Evolutionary conservation across 768 basidiomycete species (phyloP).

Genomic region (Tricholoma bakamatsutake): DNA sequence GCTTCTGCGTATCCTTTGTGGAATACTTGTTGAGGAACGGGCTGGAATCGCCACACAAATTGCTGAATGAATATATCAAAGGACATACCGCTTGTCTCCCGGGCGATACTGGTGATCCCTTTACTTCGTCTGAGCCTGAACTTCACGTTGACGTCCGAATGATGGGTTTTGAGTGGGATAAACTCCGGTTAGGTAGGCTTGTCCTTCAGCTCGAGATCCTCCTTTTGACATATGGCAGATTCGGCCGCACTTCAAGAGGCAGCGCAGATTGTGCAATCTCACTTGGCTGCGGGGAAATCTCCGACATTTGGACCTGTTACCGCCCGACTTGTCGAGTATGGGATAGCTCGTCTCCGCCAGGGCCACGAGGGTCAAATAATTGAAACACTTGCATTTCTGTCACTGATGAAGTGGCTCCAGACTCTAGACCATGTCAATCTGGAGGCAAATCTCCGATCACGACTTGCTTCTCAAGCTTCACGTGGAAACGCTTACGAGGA

Average conservation of each 20-base stretch:
- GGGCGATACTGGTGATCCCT: neutral
- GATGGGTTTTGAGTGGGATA: neutral
- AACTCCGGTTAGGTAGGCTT: neutral
- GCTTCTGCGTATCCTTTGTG: neutral
- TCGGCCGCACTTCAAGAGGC: neutral
- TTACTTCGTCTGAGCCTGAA: neutral
- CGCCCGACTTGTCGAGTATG: neutral
- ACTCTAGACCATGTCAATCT: neutral
- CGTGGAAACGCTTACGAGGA: neutral
- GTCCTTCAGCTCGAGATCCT: neutral
- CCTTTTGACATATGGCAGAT: neutral
- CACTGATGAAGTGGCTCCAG: neutral
- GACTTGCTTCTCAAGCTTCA: neutral
- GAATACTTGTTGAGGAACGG: neutral
- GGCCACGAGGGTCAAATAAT: neutral
- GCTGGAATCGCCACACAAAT: neutral
- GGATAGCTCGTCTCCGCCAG: neutral
- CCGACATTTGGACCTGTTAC: neutral
- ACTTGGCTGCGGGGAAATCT: neutral
- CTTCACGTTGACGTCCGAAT: neutral
- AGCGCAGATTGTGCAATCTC: neutral
- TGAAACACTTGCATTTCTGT: neutral
- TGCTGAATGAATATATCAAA: neutral
- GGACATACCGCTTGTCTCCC: neutral
- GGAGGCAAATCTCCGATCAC: neutral